Base-by-base conservation (phyloP, 164 flowering plant species). In the Magnolia officinalis region DNA sequence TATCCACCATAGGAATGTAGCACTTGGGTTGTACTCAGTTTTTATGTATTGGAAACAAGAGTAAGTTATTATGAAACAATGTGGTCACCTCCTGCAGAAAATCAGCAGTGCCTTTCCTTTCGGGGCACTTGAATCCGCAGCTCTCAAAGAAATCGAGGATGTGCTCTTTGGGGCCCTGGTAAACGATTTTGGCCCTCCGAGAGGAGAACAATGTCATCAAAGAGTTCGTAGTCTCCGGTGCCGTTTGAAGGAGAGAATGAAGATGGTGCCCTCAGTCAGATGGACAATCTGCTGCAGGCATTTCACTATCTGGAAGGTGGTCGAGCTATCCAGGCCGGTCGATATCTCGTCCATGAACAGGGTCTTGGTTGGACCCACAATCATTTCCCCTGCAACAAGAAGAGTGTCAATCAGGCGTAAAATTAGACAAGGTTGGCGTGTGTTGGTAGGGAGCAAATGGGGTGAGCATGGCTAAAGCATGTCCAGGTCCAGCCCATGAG, bases 301-400 rank as follows among this genome's bases (percentile, higher is more conserved):
- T 76, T 91, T 94, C 79, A 96, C 99, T 69, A 96, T 96, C 73
- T 96, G 98, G 79, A 70, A 96, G 1, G 99, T 96, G 0, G 99
- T 96, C 20, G 99, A 96, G 82, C 99, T 96, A 80, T 96, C 99
- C 19, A 96, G 89, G 63, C 99, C 99, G 1, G 99, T 96, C 49
- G 99, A 96, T 90, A 96, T 96, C 83, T 96, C 99, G 69, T 96
- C 99, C 99, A 96, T 96, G 83, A 93, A 90, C 76, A 96, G 65
- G 11, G 96, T 85, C 76, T 93, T 96, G 6, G 98, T 88, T 2
- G 99, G 99, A 20, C 99, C 99, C 49, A 94, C 99, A 13, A 93
- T 90, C 98, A 96, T 94, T 81, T 96, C 99, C 9, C 99, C 99
- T 94, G 82, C 67, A 75, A 24, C 50, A 26, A 26, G 61, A 11